These are phyloP conservation scores for Sclerotinia minor DNA, from an alignment of 2,329 filamentous ascomycete genomes.

Conservation along the genomic window DNA sequence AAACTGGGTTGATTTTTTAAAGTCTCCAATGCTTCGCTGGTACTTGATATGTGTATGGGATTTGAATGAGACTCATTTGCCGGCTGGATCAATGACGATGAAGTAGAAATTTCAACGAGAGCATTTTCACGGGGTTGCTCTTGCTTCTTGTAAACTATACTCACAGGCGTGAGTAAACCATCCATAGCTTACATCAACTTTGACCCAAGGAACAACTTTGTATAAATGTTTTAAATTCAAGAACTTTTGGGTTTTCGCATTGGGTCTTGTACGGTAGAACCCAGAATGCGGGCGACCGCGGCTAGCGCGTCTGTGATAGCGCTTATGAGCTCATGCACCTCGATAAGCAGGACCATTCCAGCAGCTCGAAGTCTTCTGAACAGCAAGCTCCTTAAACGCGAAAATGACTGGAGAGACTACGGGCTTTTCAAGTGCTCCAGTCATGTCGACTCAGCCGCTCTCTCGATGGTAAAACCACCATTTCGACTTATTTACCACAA, in stretches of 20 bases:
- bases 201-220: neutral
- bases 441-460: neutral
- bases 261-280: too few relatives aligned
- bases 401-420: neutral
- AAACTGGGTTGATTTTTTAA: conserved; percentile 64
- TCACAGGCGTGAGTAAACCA: conserved; percentile 51
- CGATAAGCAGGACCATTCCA: conserved; percentile 28
- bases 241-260: neutral
- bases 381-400: neutral
- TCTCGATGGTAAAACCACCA: conserved; percentile 34
- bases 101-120: conserved; percentile 33
- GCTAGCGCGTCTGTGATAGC: conserved; percentile 26
- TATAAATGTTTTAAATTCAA: conserved; percentile 1
- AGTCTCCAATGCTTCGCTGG: conserved; percentile 56
- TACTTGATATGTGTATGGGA: conserved; percentile 29
- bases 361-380: neutral
- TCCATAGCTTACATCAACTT: conserved; percentile 46
- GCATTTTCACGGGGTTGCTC: conserved; percentile 30
- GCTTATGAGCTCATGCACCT: conserved; percentile 26
- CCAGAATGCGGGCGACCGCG: neutral
- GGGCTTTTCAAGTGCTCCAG: neutral
- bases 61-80: conserved; percentile 21
- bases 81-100: conserved; percentile 25
- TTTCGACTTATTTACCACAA: neutral
- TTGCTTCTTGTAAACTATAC: conserved; percentile 42